Evolutionary conservation across 208 protist species (phyloP), one percentile per base, ranked within the genome.

Genomic region (Trypanosoma cruzi): DNA sequence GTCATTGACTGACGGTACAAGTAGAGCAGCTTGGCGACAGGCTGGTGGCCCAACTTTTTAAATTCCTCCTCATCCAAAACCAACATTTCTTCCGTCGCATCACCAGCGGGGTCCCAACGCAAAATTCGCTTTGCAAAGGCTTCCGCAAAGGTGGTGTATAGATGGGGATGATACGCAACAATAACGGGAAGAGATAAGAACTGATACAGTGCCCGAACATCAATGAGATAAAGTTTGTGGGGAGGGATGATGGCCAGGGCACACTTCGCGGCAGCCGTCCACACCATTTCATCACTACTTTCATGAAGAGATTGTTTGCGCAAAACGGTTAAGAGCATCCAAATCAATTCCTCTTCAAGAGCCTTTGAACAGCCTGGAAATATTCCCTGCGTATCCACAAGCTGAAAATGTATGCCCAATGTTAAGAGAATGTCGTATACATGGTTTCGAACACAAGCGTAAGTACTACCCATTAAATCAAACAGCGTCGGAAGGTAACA

Each of bases 381-480:
- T 36, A 52, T 52, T 20, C 79, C 83, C 4, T 79, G 61, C 3
- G 89, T 81, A 79, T 96, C 92, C 13, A 96, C 77, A n/a, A 96
- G 53, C 63, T 94, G 92, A 54, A 96, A 64, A 67, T 96, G 92
- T 54, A 88, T 73, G 31, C 84, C 86, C 13, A 96, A 75, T 48
- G 85, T 94, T 13, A 95, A 48, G 2, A 96, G 49, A 56, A 96
- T 85, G 74, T 95, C 89, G 73, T 95, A 96, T 42, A 96, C 92
- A 68, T 96, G 88, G 52, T 84, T 85, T 63, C 87, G 82, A 64
- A 96, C 88, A 67, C 85, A 96, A 32, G 93, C 69, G 68, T 96
- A 96, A 58, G 92, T 88, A 68, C 83, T 93, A 63, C 82, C 73
- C 88, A 94, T 93, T 80, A 87, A 84, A 36, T 80, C 74, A 36